Evolutionary conservation across 192 early-diverging fungal species (phyloP).

Genomic region (Coemansia sp.): DNA sequence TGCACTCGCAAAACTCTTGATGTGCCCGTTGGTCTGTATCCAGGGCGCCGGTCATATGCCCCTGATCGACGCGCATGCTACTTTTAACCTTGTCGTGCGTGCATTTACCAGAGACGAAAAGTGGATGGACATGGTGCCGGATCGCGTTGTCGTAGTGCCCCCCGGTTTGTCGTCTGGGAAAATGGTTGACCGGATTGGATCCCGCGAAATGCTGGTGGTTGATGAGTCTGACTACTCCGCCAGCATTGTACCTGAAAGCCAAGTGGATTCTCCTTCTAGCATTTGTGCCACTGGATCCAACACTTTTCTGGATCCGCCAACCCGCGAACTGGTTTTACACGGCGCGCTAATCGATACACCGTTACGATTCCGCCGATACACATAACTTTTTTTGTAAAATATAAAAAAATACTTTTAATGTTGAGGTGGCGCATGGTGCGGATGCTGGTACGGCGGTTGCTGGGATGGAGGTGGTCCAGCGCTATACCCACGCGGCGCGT

Average conservation of each 20-base stretch:
- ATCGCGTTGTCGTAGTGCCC: slow-evolving; percentile 13
- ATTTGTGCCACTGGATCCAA: no score
- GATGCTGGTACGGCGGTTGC: not conserved
- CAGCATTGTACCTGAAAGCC: no score
- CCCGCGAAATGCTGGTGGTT: slow-evolving; percentile 27
- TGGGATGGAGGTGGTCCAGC: not conserved
- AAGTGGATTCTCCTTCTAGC: no score
- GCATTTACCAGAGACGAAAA: slow-evolving; percentile 29
- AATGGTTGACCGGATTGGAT: no score
- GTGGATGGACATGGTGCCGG: slow-evolving; percentile 27
- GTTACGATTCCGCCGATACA: slow-evolving; percentile 32
- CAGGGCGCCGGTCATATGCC: slow-evolving; percentile 47
- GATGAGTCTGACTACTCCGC: slow-evolving; percentile 26
- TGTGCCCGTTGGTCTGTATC: slow-evolving; percentile 40
- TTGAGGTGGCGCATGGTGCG: slow-evolving; percentile 1
- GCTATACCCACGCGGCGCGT: not conserved
- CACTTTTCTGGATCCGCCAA: not conserved
- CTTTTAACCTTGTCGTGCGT: slow-evolving; percentile 43
- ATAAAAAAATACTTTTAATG: not conserved
- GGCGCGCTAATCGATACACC: slow-evolving; percentile 34
- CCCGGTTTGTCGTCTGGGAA: no score
- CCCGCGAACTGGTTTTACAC: slow-evolving; percentile 21
- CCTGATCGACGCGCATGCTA: slow-evolving; percentile 43
- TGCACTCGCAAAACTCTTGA: slow-evolving; percentile 34
- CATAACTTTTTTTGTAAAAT: not conserved